These are phyloP conservation scores for Fusarium begoniae DNA, from an alignment of 2,329 filamentous ascomycete species.

Conservation along the genomic window DNA sequence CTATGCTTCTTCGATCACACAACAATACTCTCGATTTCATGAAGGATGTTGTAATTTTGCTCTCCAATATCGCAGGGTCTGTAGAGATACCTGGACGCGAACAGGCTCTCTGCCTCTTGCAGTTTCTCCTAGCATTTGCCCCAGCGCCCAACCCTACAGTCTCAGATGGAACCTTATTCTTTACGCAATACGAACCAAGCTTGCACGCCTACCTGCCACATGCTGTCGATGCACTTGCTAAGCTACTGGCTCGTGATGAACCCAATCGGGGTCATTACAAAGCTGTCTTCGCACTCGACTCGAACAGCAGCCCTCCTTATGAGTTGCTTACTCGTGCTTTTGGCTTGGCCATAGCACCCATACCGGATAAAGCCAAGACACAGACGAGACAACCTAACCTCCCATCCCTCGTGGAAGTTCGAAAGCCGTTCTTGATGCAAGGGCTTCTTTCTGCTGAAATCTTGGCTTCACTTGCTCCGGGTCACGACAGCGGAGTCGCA, in stretches of 20 bases:
- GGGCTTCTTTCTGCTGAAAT: slow-evolving; percentile 92
- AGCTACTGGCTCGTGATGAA: slow-evolving; percentile 90
- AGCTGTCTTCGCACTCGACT: slow-evolving; percentile 80
- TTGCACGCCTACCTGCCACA: slow-evolving; percentile 89
- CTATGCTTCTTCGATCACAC: slow-evolving; percentile 83
- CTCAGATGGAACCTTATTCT: slow-evolving; percentile 70
- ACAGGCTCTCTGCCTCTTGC: slow-evolving; percentile 84
- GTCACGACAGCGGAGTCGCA: slow-evolving; percentile 76
- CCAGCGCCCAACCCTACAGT: slow-evolving; percentile 76
- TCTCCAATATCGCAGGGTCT: slow-evolving; percentile 86
- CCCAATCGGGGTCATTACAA: slow-evolving; percentile 89
- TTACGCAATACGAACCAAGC: slow-evolving; percentile 81
- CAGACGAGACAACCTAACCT: slow-evolving; percentile 67
- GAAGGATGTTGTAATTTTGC: slow-evolving; percentile 90
- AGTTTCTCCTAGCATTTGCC: slow-evolving; percentile 91
- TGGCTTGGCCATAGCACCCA: slow-evolving; percentile 82
- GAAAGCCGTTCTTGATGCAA: slow-evolving; percentile 92
- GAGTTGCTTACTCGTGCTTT: slow-evolving; percentile 90
- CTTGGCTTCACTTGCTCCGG: slow-evolving; percentile 76
- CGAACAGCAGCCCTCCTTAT: slow-evolving; percentile 69
- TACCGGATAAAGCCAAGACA: slow-evolving; percentile 71
- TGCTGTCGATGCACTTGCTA: slow-evolving; percentile 89
- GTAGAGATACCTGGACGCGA: slow-evolving; percentile 86
- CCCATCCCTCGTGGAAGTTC: slow-evolving; percentile 76
- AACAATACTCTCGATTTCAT: slow-evolving; percentile 93